phyloP scores from a whole-genome alignment of 805 yeast genomes.

The Candida fluviatilis region DNA sequence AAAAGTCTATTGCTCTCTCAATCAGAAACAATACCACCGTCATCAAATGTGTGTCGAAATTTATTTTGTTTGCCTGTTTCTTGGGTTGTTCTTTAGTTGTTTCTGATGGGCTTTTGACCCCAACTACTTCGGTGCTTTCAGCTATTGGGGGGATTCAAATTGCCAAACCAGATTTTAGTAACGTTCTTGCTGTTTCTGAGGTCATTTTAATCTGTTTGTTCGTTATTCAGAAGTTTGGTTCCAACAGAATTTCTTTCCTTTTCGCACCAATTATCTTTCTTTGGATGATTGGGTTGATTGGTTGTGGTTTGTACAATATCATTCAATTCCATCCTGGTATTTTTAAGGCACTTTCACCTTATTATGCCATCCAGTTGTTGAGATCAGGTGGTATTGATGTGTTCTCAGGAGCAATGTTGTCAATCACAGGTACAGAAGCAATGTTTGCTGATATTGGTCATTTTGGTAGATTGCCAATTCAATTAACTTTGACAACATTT shows the following conservation, averaged over 20 bases:
- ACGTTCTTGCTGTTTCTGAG: conserved; percentile 47
- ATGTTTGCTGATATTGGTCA: conserved; percentile 64
- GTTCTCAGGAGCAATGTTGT: conserved; percentile 49
- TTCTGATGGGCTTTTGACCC: conserved; percentile 59
- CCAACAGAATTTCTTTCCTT: conserved; percentile 40
- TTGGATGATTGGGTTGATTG: conserved; percentile 46
- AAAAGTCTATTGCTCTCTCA: conserved; percentile 10
- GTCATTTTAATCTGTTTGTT: conserved; percentile 44
- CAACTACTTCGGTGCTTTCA: conserved; percentile 57
- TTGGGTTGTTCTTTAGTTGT: conserved; percentile 54
- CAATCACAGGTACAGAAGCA: conserved; percentile 59
- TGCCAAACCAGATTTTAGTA: conserved; percentile 43
- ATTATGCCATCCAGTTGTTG: conserved; percentile 46
- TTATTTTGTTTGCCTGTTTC: conserved; percentile 37
- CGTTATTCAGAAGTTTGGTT: conserved; percentile 46
- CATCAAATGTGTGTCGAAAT: conserved; percentile 24
- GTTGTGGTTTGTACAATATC: conserved; percentile 46
- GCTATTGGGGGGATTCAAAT: conserved; percentile 55
- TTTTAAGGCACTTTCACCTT: conserved; percentile 47
- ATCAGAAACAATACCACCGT: conserved; percentile 21
- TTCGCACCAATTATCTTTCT: conserved; percentile 54
- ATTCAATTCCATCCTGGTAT: conserved; percentile 37
- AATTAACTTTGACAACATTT: conserved; percentile 40
- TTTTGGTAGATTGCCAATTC: conserved; percentile 48
- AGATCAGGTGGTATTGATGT: conserved; percentile 37